Conservation (phyloP, 306 rosid species). For the Prinsepia uniflora region DNA sequence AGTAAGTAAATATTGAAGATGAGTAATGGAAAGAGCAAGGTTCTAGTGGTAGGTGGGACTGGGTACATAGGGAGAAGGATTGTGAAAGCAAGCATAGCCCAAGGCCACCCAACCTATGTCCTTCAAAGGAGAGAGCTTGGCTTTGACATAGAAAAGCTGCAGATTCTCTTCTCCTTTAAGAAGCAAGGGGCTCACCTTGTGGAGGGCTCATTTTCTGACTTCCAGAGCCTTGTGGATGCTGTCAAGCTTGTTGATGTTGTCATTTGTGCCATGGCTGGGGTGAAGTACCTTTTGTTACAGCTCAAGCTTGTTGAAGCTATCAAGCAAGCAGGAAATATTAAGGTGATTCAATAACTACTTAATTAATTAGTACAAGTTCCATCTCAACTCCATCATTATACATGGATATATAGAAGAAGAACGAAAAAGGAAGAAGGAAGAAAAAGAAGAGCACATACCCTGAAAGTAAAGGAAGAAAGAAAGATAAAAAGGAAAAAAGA, state of each 20-base stretch:
- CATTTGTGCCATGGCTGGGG: constrained; percentile 71
- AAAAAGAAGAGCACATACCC: no score
- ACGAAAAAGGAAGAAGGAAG: no score
- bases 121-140: constrained; percentile 69
- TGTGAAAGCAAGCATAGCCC: constrained; percentile 59
- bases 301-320: constrained; percentile 83
- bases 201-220: constrained; percentile 61
- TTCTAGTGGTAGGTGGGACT: constrained; percentile 77
- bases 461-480: no score
- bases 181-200: constrained; percentile 63
- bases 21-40: constrained; percentile 58
- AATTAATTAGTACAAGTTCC: no score
- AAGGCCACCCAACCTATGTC: constrained; percentile 67
- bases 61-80: constrained; percentile 76
- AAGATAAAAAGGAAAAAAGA: no score
- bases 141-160: constrained; percentile 60
- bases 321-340: constrained; percentile 66
- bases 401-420: no score
- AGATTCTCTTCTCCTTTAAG: constrained; percentile 59
- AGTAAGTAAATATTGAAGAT: no score
- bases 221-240: constrained; percentile 63
- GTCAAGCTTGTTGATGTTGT: constrained; percentile 72
- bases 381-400: no score
- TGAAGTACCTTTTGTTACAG: constrained; percentile 61
- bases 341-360: constrained; percentile 35